Evolutionary conservation across 1,284 basidiomycete genomes (phyloP).

Genomic region (Ceratobasidium sp.): DNA sequence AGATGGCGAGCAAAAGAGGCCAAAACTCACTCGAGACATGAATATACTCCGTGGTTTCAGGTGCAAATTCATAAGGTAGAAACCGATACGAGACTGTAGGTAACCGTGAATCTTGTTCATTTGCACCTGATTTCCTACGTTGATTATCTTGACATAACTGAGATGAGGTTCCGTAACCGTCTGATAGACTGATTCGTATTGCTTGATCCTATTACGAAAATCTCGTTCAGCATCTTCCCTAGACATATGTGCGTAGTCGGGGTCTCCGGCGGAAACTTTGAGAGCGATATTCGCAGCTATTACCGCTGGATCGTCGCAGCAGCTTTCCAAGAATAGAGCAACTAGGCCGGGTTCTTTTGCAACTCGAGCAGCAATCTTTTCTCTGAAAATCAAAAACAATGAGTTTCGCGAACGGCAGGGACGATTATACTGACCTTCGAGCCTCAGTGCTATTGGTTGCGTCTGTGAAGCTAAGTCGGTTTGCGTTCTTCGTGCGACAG

Average conservation of each 20-base stretch:
- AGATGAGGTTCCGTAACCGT: conserved; percentile 80
- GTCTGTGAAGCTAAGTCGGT: conserved; percentile 64
- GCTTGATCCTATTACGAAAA: conserved; percentile 90
- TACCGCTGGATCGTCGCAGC: conserved; percentile 93
- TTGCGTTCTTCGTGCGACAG: neutral
- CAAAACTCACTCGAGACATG: conserved; percentile 82
- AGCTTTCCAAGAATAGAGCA: conserved; percentile 94
- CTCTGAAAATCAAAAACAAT: conserved; percentile 62
- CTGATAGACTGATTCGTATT: conserved; percentile 97
- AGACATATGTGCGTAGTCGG: conserved; percentile 94
- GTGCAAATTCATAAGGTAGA: conserved; percentile 99
- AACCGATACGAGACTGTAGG: conserved; percentile 95
- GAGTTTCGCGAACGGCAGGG: conserved; percentile 5
- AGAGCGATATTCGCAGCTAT: conserved; percentile 96
- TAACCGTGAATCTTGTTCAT: conserved; percentile 92
- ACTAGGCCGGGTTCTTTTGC: conserved; percentile 89
- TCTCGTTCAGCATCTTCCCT: conserved; percentile 89
- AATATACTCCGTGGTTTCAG: conserved; percentile 97
- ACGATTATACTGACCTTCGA: conserved; percentile 67
- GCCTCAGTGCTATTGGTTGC: conserved; percentile 92
- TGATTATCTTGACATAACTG: conserved; percentile 88
- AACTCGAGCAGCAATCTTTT: conserved; percentile 86
- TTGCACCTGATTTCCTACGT: conserved; percentile 87
- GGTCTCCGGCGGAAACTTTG: conserved; percentile 96
- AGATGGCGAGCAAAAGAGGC: neutral